These are phyloP conservation scores for Ilyonectria destructans DNA, from an alignment of 2,329 filamentous ascomycete species.

Conservation along the genomic window DNA sequence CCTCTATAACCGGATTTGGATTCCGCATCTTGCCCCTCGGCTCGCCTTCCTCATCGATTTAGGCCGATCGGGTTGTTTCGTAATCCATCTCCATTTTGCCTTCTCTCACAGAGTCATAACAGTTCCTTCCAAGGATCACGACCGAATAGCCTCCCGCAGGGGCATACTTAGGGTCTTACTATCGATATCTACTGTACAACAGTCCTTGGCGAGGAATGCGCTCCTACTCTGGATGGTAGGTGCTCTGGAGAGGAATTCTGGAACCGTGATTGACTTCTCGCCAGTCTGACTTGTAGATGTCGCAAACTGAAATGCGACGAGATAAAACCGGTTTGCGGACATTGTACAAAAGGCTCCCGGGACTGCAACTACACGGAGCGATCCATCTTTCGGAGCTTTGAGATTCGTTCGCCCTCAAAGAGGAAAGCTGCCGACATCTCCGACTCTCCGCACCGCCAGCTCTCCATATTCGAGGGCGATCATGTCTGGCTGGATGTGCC, in stretches of 20 bases:
- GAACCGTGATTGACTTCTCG: not conserved
- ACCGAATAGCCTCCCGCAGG: not conserved
- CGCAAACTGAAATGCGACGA: constrained; percentile 51
- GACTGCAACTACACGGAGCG: constrained; percentile 37
- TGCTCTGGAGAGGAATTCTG: not conserved
- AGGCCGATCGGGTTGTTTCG: not conserved
- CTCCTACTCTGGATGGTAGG: constrained; percentile 45
- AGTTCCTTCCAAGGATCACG: not conserved
- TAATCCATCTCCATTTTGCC: not conserved
- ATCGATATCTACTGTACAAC: not conserved
- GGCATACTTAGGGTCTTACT: not conserved
- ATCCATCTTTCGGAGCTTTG: constrained; percentile 39
- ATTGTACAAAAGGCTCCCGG: constrained; percentile 38
- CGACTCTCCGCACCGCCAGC: not conserved
- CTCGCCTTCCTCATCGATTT: constrained; percentile 20
- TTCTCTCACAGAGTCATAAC: not conserved
- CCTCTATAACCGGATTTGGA: constrained; percentile 32
- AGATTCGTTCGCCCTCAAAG: constrained; percentile 11
- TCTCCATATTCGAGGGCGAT: constrained; percentile 17
- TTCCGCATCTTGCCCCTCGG: constrained; percentile 16
- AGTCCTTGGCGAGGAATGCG: constrained; percentile 30
- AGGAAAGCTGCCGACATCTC: not conserved
- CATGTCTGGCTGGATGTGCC: constrained; percentile 43
- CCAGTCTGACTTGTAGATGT: constrained; percentile 42
- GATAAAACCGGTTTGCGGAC: constrained; percentile 40